These are phyloP conservation scores for Leptographium procerum DNA, from an alignment of 2,329 filamentous ascomycete species.

Conservation along the genomic window DNA sequence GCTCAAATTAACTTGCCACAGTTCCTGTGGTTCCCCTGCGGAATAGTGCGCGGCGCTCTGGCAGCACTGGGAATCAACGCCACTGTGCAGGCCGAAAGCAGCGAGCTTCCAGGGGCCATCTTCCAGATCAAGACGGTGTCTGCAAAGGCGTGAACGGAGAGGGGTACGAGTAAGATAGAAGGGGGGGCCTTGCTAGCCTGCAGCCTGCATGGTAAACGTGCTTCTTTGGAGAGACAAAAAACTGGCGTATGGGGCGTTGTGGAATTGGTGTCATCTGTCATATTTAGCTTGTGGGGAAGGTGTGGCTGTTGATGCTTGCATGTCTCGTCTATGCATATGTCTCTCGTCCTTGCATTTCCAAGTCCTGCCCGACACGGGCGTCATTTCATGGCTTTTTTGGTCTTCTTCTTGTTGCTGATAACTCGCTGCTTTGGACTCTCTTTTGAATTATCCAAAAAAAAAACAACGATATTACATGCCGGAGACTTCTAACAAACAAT, in stretches of 20 bases:
- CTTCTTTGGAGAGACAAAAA: not conserved
- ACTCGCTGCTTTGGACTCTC: not conserved
- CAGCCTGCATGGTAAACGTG: not conserved
- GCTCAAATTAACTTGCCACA: constrained; percentile 22
- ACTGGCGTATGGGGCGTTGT: not conserved
- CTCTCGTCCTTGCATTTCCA: not conserved
- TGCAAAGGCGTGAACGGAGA: constrained; percentile 41
- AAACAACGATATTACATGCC: not conserved
- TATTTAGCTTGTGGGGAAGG: not conserved
- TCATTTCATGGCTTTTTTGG: not conserved
- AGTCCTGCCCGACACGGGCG: not conserved
- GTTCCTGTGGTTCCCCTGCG: constrained; percentile 94
- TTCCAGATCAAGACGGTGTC: constrained; percentile 90
- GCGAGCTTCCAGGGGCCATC: constrained; percentile 73
- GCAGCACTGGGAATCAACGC: constrained; percentile 85
- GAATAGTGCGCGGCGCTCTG: constrained; percentile 81
- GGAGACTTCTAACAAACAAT: not conserved
- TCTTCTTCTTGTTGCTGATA: not conserved
- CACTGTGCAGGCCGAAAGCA: constrained; percentile 82
- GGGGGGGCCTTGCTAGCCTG: too few relatives aligned
- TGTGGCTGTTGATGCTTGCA: not conserved
- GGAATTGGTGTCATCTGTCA: not conserved
- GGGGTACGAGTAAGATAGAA: too few relatives aligned
- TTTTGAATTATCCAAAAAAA: not conserved
- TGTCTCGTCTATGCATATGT: too few relatives aligned